Base-by-base conservation (phyloP, 805 yeast species). In the Lachancea waltii region DNA sequence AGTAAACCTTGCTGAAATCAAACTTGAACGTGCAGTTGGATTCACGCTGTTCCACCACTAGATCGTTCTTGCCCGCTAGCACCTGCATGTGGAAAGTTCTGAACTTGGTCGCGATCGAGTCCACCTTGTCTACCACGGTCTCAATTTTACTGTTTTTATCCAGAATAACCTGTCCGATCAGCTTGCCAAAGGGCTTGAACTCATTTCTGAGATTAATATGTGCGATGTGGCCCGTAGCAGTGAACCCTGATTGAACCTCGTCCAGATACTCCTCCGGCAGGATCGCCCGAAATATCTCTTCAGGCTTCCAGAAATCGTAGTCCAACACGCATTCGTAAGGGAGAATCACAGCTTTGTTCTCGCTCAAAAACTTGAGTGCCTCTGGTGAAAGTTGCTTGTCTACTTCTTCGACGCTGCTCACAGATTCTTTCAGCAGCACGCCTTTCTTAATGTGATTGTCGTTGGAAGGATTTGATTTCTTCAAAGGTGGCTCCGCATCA, bases 31-130 rank as follows among this genome's bases (percentile, higher is more conserved):
- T 61, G 65, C 99, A 90, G 24, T 85, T 85, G 42, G 89, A 76
- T 58, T 92, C 98, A 45, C 71, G 75, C 60, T 90, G 97, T 46
- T 84, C 62, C 10, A 90, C 98, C 25, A 75, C 56, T 45, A 84
- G 75, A 30, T 51, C 53, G 25, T 74, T 70, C 40, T 75, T 78
- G 6, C 98, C 97, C 0, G 97, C 98, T 36, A 92, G 68, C 0
- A 94, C 79, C 45, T 89, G 85, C 97, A 92, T 90, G 16, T 78
- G 78, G 64, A 92, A 92, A 0, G 97, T 92, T 46, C 99, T 73
- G 62, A 81, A 92, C 45, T 81, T 77, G 2, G 95, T 81, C 35
- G 83, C 94, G 37, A 92, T 92, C 1, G 86, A 69, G 51, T 87
- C 90, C 6, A 85, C 71, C 59, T 92, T 92, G 60, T 89, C 92